Evolutionary conservation across 441 rosid genomes (phyloP).

Genomic region (Adansonia grandidieri): DNA sequence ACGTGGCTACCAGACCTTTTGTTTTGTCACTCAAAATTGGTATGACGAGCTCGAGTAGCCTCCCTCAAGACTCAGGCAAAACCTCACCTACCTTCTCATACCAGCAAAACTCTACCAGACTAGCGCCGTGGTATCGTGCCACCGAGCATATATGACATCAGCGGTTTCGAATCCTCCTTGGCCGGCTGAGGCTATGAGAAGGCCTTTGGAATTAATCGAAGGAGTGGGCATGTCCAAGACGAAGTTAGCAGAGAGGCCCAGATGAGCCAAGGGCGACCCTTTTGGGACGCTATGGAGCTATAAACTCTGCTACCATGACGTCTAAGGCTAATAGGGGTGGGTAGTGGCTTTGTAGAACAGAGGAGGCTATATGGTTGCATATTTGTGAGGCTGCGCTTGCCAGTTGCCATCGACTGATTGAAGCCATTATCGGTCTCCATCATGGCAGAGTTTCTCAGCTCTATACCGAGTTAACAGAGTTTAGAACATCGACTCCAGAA

Average conservation of each 20-base stretch:
- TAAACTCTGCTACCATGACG: conserved; percentile 51
- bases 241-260: conserved; percentile 74
- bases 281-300: conserved; percentile 45
- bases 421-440: no score
- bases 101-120: conserved; percentile 61
- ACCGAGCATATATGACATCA: conserved; percentile 70
- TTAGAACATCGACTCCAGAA: no score
- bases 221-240: conserved; percentile 89
- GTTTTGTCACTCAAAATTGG: conserved; percentile 67
- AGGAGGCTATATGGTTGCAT: conserved; percentile 66
- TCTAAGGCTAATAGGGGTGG: conserved; percentile 57
- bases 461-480: no score
- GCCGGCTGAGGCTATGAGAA: conserved; percentile 80
- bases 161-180: conserved; percentile 87
- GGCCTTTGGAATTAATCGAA: conserved; percentile 64
- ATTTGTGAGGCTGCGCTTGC: conserved; percentile 57
- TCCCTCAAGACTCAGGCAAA: conserved; percentile 55
- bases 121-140: conserved; percentile 50
- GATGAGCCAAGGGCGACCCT: conserved; percentile 59
- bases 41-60: conserved; percentile 74
- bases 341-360: conserved; percentile 44
- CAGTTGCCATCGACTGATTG: not conserved
- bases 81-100: conserved; percentile 83
- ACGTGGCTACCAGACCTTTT: not conserved
- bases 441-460: no score